Evolutionary conservation across 495 filamentous ascomycete species (phyloP), one percentile per base, ranked within the genome.

Genomic region (Aspergillus funiculosus): DNA sequence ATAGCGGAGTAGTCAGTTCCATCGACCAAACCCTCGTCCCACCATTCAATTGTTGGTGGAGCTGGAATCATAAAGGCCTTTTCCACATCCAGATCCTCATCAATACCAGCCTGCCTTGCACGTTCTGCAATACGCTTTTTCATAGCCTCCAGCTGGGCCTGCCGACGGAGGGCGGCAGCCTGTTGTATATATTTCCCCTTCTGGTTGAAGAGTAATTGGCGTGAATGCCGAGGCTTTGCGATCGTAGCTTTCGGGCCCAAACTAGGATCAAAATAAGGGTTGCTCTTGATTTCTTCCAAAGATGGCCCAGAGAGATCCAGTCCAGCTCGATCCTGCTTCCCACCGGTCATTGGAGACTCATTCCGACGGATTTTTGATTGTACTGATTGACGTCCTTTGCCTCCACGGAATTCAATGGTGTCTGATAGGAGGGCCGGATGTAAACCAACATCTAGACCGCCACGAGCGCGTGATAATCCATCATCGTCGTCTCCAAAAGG

Each of bases 111-210:
- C 53, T 87, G 90, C 46, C 89, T 78, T 17, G 89, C 82, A 51
- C 82, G 78, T 47, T 85, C 86, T 0, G 89, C 89, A 56, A 99
- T 94, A 34, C 86, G 76, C 71, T 82, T 87, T 63, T 96, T 96
- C 83, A 97, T 89, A 27, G 80, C 83, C 71, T 97, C 92, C 31
- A 99, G 72, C 54, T 85, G 84, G 19, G 84, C 87, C 65, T 95
- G 87, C 49, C 87, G 75, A 32, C 92, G 80, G 15, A 95, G 71
- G 49, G 88, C 89, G 60, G 85, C 88, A 1, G 86, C 94, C 62
- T 96, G 91, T 50, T 85, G 81, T 40, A 96, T 94, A 57, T 94
- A 97, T 76, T 96, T 96, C 39, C 92, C 92, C 61, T 95, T 95
- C 56, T 90, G 82, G 66, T 96, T 94, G 74, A 98, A 97, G 8